These are phyloP conservation scores for Symbiodinium natans DNA, from an alignment of 73 alveolate genomes.

Conservation along the genomic window DNA sequence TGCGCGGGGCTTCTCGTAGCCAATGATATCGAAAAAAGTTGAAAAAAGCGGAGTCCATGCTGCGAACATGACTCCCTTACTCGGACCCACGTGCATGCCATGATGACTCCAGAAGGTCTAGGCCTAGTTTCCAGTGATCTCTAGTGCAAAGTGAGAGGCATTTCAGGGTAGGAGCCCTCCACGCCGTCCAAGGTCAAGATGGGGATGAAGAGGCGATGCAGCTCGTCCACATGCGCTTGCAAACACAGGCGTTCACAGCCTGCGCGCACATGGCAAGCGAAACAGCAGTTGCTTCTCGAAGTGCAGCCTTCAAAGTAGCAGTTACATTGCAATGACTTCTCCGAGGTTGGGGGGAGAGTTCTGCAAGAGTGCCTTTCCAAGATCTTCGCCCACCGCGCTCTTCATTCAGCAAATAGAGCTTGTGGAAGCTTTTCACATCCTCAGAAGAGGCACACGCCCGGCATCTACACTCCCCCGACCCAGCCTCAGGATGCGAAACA, in stretches of 20 bases:
- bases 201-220: conserved; percentile 81
- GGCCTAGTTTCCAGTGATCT: too few species aligned
- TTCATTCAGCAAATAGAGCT: conserved; percentile 43
- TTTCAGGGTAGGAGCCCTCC: conserved; percentile 85
- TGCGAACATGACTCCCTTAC: too few species aligned
- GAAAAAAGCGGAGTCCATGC: neutral
- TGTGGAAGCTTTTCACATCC: conserved; percentile 81
- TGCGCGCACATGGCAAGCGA: neutral
- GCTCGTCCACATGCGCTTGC: conserved; percentile 25
- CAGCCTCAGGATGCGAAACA: too few species aligned
- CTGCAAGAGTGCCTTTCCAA: conserved; percentile 33
- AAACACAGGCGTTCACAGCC: conserved; percentile 74
- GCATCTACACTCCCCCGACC: too few species aligned
- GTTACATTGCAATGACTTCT: too few species aligned
- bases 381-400: conserved; percentile 55
- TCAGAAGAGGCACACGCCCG: neutral
- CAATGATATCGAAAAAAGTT: neutral
- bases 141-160: conserved; percentile 1
- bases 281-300: too few species aligned
- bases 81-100: too few species aligned
- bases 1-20: neutral
- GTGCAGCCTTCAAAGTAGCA: too few species aligned
- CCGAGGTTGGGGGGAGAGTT: neutral
- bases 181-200: conserved; percentile 69
- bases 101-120: too few species aligned